Percentiles rank a stretch among this genome's conserved stretches.
Conservation (phyloP, 2,329 filamentous ascomycete species). For the Magnaporthales sp. region DNA sequence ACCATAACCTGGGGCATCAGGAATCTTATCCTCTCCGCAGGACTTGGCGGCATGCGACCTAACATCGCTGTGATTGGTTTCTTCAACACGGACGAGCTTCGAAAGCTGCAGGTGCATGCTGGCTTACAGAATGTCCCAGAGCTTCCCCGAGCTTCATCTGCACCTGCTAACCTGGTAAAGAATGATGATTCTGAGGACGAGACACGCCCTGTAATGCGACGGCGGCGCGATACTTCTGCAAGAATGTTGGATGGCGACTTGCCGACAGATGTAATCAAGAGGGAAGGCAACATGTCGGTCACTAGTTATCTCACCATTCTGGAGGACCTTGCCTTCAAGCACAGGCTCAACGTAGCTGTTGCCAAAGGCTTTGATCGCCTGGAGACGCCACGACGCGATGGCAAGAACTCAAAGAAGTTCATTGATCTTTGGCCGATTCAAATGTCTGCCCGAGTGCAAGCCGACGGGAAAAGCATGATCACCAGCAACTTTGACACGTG, state of each 20-base stretch:
- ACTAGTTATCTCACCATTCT: conserved; percentile 74
- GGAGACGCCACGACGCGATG: conserved; percentile 57
- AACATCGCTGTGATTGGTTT: conserved; percentile 79
- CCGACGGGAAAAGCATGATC: conserved; percentile 57
- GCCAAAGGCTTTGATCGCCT: conserved; percentile 73
- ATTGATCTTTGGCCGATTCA: conserved; percentile 91
- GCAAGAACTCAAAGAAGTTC: conserved; percentile 59
- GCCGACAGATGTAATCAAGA: conserved; percentile 62
- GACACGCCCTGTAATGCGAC: conserved; percentile 17
- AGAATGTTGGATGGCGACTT: conserved; percentile 48
- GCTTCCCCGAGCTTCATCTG: background rate
- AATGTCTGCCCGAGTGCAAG: conserved; percentile 76
- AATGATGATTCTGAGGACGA: background rate
- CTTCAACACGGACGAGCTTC: conserved; percentile 71
- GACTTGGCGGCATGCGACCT: conserved; percentile 78
- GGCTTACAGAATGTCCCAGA: background rate
- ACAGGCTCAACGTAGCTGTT: conserved; percentile 78
- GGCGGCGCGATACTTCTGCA: conserved; percentile 45
- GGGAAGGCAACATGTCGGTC: conserved; percentile 59
- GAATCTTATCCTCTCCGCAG: conserved; percentile 73
- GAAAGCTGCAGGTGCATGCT: conserved; percentile 36
- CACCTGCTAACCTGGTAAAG: background rate
- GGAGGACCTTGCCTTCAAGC: conserved; percentile 68
- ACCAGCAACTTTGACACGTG: conserved; percentile 92
- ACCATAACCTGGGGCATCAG: conserved; percentile 77